A percentile compares a stretch with the other conserved stretches of the same genome.
Evolutionary conservation across 345 rosid genomes (phyloP).

Genomic region (Lepidium aucheri): DNA sequence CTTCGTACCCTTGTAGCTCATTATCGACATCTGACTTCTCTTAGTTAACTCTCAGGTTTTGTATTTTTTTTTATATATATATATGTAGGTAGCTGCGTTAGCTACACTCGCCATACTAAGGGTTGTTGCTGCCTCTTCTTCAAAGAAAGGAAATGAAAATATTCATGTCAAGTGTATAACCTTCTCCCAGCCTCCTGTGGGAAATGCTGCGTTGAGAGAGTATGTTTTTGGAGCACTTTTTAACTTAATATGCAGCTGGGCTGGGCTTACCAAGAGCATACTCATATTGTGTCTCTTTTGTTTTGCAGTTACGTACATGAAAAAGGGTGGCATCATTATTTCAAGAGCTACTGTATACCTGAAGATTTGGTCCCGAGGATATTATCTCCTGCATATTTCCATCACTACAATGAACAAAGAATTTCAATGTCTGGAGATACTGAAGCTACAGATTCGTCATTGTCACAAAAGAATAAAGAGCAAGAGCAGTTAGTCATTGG

Average conservation of each 20-base stretch:
- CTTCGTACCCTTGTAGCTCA: background rate
- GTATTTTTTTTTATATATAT: background rate
- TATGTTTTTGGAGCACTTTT: conserved; percentile 20
- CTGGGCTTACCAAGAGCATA: background rate
- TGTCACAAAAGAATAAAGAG: conserved; percentile 34
- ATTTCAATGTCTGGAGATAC: conserved; percentile 36
- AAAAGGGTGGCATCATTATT: conserved; percentile 91
- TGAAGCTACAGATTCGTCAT: conserved; percentile 30
- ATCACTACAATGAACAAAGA: conserved; percentile 76
- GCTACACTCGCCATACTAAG: conserved; percentile 96
- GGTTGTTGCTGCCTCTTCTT: conserved; percentile 72
- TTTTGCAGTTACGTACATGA: conserved; percentile 69
- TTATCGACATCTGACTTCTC: background rate
- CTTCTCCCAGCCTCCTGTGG: conserved; percentile 94
- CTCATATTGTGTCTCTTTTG: background rate
- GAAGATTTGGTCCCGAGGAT: conserved; percentile 95
- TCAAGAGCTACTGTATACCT: conserved; percentile 94
- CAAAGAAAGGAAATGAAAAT: conserved; percentile 56
- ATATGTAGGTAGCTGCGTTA: conserved; percentile 75
- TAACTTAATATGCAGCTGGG: background rate
- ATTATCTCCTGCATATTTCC: conserved; percentile 93
- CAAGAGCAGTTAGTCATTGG: conserved; percentile 82
- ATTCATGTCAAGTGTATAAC: conserved; percentile 87
- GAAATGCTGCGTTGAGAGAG: conserved; percentile 97
- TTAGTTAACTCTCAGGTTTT: background rate